These are phyloP conservation scores for Fusarium incarnatum DNA, from an alignment of 2,329 filamentous ascomycete species.

Conservation along the genomic window DNA sequence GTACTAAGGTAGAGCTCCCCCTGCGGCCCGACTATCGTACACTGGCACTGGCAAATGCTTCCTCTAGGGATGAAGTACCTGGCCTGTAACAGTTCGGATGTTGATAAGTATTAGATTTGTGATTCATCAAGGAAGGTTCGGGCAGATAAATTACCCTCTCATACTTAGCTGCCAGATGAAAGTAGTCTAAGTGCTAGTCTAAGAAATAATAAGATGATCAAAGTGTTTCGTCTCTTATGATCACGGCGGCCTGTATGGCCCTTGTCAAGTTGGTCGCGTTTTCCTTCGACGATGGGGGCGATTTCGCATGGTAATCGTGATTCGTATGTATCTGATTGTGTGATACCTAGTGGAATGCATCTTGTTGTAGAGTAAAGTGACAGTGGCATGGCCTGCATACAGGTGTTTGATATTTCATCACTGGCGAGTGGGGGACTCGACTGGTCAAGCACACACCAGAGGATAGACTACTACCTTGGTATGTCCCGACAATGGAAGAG, in stretches of 20 bases:
- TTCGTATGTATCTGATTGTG: neutral
- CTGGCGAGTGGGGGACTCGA: constrained; percentile 6
- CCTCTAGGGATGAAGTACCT: neutral
- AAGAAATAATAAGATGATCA: neutral
- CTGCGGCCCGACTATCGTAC: neutral
- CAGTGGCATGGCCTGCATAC: constrained; percentile 2
- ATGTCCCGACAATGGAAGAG: neutral
- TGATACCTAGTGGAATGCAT: neutral
- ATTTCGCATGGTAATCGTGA: neutral
- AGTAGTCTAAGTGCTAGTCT: neutral
- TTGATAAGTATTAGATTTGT: neutral
- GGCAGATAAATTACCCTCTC: neutral
- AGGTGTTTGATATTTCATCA: constrained; percentile 8
- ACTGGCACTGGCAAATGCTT: neutral
- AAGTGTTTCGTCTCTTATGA: neutral
- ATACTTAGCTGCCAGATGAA: neutral
- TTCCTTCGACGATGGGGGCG: neutral
- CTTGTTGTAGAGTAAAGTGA: neutral
- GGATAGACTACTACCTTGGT: neutral
- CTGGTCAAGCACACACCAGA: neutral
- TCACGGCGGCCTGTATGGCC: neutral
- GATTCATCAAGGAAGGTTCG: too few species aligned
- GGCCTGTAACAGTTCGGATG: neutral
- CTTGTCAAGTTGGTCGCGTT: neutral
- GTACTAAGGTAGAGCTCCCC: neutral